Base-by-base conservation (phyloP, 768 basidiomycete genomes). In the Lentinula boryana region DNA sequence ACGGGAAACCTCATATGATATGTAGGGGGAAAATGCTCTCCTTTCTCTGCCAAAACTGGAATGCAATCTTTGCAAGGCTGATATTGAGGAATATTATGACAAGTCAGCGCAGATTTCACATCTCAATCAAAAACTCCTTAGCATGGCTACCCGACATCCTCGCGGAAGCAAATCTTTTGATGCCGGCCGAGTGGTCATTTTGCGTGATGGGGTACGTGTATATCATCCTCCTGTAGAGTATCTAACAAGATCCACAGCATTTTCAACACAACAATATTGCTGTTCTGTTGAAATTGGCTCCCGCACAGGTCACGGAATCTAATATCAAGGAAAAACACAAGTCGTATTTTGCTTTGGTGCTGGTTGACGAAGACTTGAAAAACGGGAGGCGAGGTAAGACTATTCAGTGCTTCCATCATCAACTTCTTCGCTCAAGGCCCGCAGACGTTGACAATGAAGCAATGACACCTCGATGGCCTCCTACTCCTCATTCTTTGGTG, bases 61-160 rank as follows among this genome's bases (percentile, higher is more conserved):
- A 4, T 96, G 93, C 69, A 78, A 80, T 8, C 65, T 84, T 41
- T 96, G 93, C 69, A 67, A 70, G n/a, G 72, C 77, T 12, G 92
- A 93, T 66, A 91, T 99, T 56, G 79, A 85, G 38, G 74, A 70
- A 18, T 89, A 83, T 71, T 98, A 98, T 68, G 88, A 96, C 65
- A 71, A 82, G 23, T 86, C 85, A 9, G 74, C 76, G 23, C 80
- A 83, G 13, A 78, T 93, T 53, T 79, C 87, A 16, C 74, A 82
- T 23, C 68, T 80, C 50, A 93, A 94, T 69, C 82, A 81, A 58
- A 71, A 72, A 36, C 73, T 97, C 18, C 67, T 95, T 50, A 72
- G 77, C 13, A 79, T 87, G 69, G 89, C 86, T 1, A 70, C 80
- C 1, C 69, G 71, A 18, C 81, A 87, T 61, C 79, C 82, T 31